Base-by-base conservation (phyloP, 306 rosid species). In the Carpinus viminea region DNA sequence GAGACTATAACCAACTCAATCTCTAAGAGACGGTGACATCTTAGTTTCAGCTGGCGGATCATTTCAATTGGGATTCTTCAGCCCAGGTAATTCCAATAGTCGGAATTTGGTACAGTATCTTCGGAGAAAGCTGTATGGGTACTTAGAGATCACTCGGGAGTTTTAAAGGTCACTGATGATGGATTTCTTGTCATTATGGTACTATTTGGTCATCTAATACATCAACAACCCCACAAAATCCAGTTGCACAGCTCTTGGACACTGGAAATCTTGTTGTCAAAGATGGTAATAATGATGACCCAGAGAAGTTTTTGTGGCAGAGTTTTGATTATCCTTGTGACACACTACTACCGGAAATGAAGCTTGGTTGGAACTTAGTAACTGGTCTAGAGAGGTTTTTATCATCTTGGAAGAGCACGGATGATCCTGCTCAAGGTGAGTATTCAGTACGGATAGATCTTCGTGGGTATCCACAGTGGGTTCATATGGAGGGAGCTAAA, bases 251-350 rank as follows among this genome's bases (percentile, higher is more conserved):
- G 68, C 85, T 89, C 12, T 36, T 89, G 41, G 85, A 81, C 38
- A 11, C 80, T 0, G 87, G 87, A 10, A 87, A 83, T 69, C 80
- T 88, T 31, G 87, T 89, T 7, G 55, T 89, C 1, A 72, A 71
- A 80, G 77, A 83, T n/a, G 78, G 28, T 0, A 48, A 38, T 1
- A 73, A 65, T 9, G 56, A 45, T 47, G 50, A 69, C 31, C 45
- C 72, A 34, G 74, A 54, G 36, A 12, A 0, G 0, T 89, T 75
- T 41, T 8, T 82, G 31, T 89, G 86, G 88, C 88, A 87, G 51
- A 85, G 94, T 74, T 88, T 87, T 57, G 91, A 91, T n/a, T 72
- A 91, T 70, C 95, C 93, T 13, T 76, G 85, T 18, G 90, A 89
- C 59, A 85, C 91, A 26, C 15, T 74, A 5, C 75, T 89, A 54